Evolutionary conservation across 1,284 basidiomycete genomes (phyloP), one percentile per base, ranked within the genome.

Genomic region (Xerocomus cyaneibrunnescens): DNA sequence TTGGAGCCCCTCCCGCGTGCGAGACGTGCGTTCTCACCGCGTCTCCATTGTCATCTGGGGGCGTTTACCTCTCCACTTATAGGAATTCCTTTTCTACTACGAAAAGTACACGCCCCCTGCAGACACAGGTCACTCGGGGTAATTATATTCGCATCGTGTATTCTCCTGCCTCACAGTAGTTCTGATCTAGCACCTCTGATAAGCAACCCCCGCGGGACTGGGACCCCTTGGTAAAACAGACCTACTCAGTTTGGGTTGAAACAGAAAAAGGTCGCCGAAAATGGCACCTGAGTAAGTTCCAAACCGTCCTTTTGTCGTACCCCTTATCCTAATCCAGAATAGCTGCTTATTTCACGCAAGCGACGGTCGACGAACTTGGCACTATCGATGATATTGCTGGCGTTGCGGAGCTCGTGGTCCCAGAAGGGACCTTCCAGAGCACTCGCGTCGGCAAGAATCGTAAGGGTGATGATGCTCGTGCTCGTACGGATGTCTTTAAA

Each of bases 11-110:
- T 87, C 84, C 54, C 78, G 88, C 46, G 87, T 89, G 48, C 79
- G 88, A 69, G 87, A 90, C 64, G 87, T 89, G 60, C 59, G 85
- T 74, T 53, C 49, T 48, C 34, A 34, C 39, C 38, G 41, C 25
- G 17, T 42, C 39, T 39, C 35, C 36, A 7, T 48, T 7, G 23
- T n/a, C 35, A 21, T 40, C 25, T 31, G 19, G 5, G 25, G 19
- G 7, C 32, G 13, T 53, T 57, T 48, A 60, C 49, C 16, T 30
- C 8, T 34, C 22, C 38, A 17, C 34, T 47, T 57, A 17, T 66
- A 89, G 87, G 87, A 90, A 65, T 90, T 90, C 58, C 72, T 90
- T 13, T 90, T 89, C 62, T 90, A 90, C 68, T 88, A 89, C 56
- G 86, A 90, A 67, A 84, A 87, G 60, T 84, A 78, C 58, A 72